phyloP scores from a whole-genome alignment of 2,329 filamentous ascomycete species.

The Dactylonectria estremocensis region DNA sequence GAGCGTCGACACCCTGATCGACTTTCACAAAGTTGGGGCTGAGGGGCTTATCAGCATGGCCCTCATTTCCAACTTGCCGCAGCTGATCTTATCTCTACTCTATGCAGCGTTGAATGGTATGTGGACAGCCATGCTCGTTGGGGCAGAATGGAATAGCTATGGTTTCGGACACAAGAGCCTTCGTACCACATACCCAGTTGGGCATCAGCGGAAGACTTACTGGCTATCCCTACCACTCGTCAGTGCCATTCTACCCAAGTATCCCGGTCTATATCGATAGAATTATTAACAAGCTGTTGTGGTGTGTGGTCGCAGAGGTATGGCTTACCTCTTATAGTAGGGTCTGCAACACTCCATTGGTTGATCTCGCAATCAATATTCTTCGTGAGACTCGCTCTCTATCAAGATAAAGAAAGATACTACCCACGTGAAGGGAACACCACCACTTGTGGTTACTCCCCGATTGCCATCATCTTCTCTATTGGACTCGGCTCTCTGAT shows the following conservation, averaged over 20 bases:
- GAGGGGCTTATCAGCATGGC: background rate
- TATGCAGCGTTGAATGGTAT: constrained; percentile 29
- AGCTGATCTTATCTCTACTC: constrained; percentile 25
- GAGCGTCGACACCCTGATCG: too few species aligned
- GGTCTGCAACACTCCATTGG: constrained; percentile 26
- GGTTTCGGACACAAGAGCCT: constrained; percentile 14
- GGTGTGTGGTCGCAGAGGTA: too few species aligned
- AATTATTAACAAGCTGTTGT: too few species aligned
- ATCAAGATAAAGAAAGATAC: constrained; percentile 2
- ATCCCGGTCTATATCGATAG: too few species aligned
- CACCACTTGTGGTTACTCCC: constrained; percentile 28
- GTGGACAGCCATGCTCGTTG: constrained; percentile 26
- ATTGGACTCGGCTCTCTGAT: background rate
- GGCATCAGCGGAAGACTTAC: constrained; percentile 25
- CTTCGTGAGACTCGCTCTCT: constrained; percentile 16
- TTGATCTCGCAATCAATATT: constrained; percentile 30
- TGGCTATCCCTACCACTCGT: constrained; percentile 28
- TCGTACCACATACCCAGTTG: constrained; percentile 15
- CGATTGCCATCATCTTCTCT: constrained; percentile 15
- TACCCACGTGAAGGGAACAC: background rate
- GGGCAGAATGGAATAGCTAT: constrained; percentile 30
- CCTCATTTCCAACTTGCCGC: constrained; percentile 22
- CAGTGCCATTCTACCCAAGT: too few species aligned
- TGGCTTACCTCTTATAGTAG: constrained; percentile 9
- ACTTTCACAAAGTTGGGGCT: too few species aligned